Percentiles rank a stretch among this genome's conserved stretches.
Conservation (phyloP, 2,329 filamentous ascomycete species). For the Hymenotorrendiella dingleyae region DNA sequence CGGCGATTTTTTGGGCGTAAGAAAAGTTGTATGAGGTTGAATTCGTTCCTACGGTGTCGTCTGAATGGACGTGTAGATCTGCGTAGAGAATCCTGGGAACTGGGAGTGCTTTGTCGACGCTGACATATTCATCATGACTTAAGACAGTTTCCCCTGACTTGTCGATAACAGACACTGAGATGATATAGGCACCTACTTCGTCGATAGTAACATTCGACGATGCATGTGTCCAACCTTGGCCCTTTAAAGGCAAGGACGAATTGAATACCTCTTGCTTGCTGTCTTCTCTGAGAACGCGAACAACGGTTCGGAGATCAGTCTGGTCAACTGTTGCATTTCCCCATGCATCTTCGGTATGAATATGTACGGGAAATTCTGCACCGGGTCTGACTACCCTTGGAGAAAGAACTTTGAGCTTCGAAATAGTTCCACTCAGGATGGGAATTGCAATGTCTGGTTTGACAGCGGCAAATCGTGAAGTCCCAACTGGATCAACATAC, state of each 20-base stretch:
- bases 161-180: neutral
- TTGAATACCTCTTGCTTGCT: neutral
- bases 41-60: conserved; percentile 35
- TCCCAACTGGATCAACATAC: conserved; percentile 35
- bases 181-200: neutral
- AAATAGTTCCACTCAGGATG: conserved; percentile 21
- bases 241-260: no score
- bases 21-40: conserved; percentile 33
- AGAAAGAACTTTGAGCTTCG: conserved; percentile 16
- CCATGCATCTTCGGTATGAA: conserved; percentile 27
- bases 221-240: neutral
- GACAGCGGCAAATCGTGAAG: conserved; percentile 31
- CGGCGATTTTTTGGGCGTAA: conserved; percentile 32
- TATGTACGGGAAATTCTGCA: conserved; percentile 21
- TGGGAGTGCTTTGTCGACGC: conserved; percentile 11
- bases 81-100: conserved; percentile 29
- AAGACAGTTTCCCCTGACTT: neutral
- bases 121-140: conserved; percentile 13
- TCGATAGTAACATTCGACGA: neutral
- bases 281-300: neutral
- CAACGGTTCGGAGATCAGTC: neutral
- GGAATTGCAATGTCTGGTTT: conserved; percentile 29
- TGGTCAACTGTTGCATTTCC: conserved; percentile 25
- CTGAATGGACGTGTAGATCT: conserved; percentile 34
- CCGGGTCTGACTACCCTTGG: conserved; percentile 19